Evolutionary conservation across 2,329 filamentous ascomycete genomes (phyloP).

Genomic region (Pyrenophora seminiperda): DNA sequence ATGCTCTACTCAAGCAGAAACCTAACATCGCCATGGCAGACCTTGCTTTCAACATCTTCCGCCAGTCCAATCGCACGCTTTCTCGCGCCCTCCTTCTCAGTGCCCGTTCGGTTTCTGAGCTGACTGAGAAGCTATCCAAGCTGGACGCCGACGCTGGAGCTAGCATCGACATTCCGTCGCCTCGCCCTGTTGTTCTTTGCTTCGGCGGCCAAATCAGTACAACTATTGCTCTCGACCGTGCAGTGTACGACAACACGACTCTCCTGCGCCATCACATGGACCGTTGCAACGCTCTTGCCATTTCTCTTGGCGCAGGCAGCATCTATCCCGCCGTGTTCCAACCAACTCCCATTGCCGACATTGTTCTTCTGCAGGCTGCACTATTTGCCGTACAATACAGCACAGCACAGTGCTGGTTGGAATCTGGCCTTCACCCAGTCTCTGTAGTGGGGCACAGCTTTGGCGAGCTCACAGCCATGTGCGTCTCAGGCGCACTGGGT

Average conservation of each 20-base stretch:
- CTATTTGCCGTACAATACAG: slow-evolving; percentile 1
- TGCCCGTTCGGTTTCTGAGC: not conserved
- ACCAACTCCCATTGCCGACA: not conserved
- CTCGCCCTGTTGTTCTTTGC: slow-evolving; percentile 15
- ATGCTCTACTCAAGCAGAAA: not conserved
- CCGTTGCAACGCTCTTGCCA: not conserved
- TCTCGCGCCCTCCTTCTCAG: slow-evolving; percentile 6
- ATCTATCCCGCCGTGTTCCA: slow-evolving; percentile 1
- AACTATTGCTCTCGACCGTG: slow-evolving; percentile 10
- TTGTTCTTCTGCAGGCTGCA: not conserved
- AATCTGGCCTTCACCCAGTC: not conserved
- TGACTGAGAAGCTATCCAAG: too few relatives aligned
- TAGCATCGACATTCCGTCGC: too few relatives aligned
- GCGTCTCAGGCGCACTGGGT: slow-evolving; percentile 40
- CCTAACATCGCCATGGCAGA: not conserved
- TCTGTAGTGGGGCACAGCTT: slow-evolving; percentile 34
- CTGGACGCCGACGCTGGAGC: too few relatives aligned
- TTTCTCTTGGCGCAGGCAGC: not conserved
- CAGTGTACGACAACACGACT: slow-evolving; percentile 10
- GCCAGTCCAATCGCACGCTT: slow-evolving; percentile 15
- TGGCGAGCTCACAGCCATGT: slow-evolving; percentile 49
- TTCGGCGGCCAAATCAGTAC: slow-evolving; percentile 23
- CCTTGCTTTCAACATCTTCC: slow-evolving; percentile 20
- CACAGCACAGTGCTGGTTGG: not conserved
- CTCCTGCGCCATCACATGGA: slow-evolving; percentile 5